Evolutionary conservation across 106 monocot genomes (phyloP), one percentile per base, ranked within the genome.

Genomic region (Phalaenopsis aphrodite): DNA sequence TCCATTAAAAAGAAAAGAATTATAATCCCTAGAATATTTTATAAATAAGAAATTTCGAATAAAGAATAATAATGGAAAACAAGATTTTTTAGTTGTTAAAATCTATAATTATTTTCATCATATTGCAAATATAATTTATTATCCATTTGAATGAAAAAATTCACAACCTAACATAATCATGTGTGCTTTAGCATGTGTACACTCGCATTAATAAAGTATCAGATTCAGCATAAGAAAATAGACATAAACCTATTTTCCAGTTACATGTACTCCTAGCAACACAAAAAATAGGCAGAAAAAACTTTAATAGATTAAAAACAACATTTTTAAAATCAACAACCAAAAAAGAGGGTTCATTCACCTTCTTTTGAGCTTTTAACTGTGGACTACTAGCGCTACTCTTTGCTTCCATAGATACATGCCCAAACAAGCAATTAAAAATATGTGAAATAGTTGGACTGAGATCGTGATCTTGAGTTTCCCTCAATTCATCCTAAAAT

Each of bases 401-500:
- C 79, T 91, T 92, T 75, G 80, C 55, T 55, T 79, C 78, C 30
- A 78, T 36, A 75, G 81, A 78, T 76, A 90, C 64, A 83, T 84
- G 78, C 19, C 99, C 99, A 83, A 87, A 0, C 78, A 99, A 85
- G 85, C 99, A 99, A 84, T 99, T 99, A 30, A 99, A 86, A 77
- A 99, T 93, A 90, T 91, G 99, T 78, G 93, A 64, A 41, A 99
- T 89, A 21, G 93, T 87, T 57, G 89, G 75, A 7, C 86, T 92
- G 84, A 99, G 75, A 78, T 99, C 99, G 86, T 99, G 95, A 85
- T 99, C 99, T 72, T 80, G 88, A 45, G 86, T 76, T 69, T 93
- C 93, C 84, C 94, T 91, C 41, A 99, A 58, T 55, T 88, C 55
- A 85, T 99, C 99, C 99, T 99, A 84, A 17, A 69, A 55, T 14